phyloP scores from a whole-genome alignment of 1,284 basidiomycete genomes.

The Apiotrichum veenhuisii region DNA sequence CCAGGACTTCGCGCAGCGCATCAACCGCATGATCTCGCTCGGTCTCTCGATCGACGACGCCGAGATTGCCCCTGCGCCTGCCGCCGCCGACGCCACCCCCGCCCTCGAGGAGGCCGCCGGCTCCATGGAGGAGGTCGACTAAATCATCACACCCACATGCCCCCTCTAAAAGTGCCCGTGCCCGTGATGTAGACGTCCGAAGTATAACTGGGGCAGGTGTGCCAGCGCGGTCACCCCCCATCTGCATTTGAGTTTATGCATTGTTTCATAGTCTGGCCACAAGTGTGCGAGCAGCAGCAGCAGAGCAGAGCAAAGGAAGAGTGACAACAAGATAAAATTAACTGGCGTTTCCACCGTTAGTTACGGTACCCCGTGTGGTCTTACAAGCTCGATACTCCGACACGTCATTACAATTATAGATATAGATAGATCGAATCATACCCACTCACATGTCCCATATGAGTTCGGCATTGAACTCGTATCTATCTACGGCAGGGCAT shows the following conservation, averaged over 20 bases:
- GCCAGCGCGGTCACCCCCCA: slow-evolving; percentile 17
- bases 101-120: slow-evolving; percentile 48
- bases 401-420: too few relatives aligned
- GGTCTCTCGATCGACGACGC: slow-evolving; percentile 56
- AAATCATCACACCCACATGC: slow-evolving; percentile 9
- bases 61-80: slow-evolving; percentile 32
- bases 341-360: too few relatives aligned
- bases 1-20: slow-evolving; percentile 89
- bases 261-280: slow-evolving; percentile 10
- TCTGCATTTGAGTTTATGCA: slow-evolving; percentile 12
- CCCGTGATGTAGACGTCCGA: background rate
- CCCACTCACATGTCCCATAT: too few relatives aligned
- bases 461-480: too few relatives aligned
- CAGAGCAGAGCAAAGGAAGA: background rate
- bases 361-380: too few relatives aligned
- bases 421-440: too few relatives aligned
- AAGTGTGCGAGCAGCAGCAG: background rate
- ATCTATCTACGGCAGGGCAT: too few relatives aligned
- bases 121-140: slow-evolving; percentile 55
- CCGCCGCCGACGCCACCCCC: slow-evolving; percentile 36
- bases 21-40: slow-evolving; percentile 91
- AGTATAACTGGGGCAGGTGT: slow-evolving; percentile 3
- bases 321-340: too few relatives aligned
- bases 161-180: background rate
- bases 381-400: too few relatives aligned